Percentiles rank a stretch among this genome's conserved stretches.
phyloP scores from a whole-genome alignment of 2,329 filamentous ascomycete species.

The Huntiella abstrusa region DNA sequence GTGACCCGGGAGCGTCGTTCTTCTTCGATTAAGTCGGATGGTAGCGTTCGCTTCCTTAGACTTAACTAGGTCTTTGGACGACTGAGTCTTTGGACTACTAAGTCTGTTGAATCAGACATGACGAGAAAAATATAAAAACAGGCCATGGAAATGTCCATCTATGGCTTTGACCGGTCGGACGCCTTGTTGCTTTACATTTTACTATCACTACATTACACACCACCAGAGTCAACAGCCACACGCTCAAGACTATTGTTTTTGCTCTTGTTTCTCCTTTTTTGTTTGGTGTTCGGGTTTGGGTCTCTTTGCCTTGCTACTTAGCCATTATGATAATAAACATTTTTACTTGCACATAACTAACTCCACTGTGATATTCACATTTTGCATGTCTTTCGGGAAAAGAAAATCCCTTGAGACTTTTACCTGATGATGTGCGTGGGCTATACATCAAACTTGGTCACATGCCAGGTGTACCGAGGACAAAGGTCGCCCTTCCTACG shows the following conservation, averaged over 20 bases:
- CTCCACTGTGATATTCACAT: neutral
- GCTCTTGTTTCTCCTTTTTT: neutral
- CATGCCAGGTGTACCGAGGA: neutral
- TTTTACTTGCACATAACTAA: too few species aligned
- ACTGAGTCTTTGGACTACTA: too few species aligned
- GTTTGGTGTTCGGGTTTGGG: neutral
- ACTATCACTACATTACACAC: too few species aligned
- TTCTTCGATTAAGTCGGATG: constrained; percentile 33
- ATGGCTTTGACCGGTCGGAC: neutral
- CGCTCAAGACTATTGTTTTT: too few species aligned
- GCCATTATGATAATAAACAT: too few species aligned
- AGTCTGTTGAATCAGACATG: too few species aligned
- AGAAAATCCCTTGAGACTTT: neutral
- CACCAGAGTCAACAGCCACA: too few species aligned
- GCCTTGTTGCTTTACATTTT: too few species aligned
- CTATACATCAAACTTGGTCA: neutral
- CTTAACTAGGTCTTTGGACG: too few species aligned
- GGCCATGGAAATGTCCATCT: constrained; percentile 9
- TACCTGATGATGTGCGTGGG: neutral
- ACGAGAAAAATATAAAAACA: too few species aligned
- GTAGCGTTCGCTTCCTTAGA: constrained; percentile 22
- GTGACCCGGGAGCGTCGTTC: constrained; percentile 26
- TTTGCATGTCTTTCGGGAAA: too few species aligned
- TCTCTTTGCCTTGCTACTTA: neutral
- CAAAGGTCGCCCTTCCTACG: neutral